Base-by-base conservation (phyloP, 192 early-diverging fungal genomes). In the Coemansia sp. region DNA sequence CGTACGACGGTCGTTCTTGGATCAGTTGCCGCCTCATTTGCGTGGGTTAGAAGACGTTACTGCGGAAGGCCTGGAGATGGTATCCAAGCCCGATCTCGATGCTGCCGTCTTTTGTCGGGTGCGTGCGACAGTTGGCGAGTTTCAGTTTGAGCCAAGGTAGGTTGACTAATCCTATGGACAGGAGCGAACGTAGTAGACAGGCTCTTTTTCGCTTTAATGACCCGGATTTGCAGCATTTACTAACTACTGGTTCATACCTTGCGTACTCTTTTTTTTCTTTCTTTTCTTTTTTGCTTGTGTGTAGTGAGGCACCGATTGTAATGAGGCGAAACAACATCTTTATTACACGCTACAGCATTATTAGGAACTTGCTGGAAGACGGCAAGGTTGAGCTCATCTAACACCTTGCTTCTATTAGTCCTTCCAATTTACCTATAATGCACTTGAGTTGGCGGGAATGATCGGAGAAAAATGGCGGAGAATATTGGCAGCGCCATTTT, bases 31-130 rank as follows among this genome's bases (percentile, higher is more conserved):
- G n/a, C 73, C 76, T 12, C 81, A 84, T 65, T 44, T 84, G 62
- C 73, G 77, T 0, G 49, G 67, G 0, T 57, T 83, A n/a, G 72
- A 78, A 39, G 75, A 83, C n/a, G 72, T 64, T 10, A 41, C 49
- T 27, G 66, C n/a, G 20, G 70, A 78, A 31, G 80, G 80, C 7
- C 27, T 83, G 50, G 72, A 73, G 1, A 84, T 84, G 81, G 76
- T 84, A 13, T 15, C 70, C 18, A 73, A 68, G 65, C 81, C 81
- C 0, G 73, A 84, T 43, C 18, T 79, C 24, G 77, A 84, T 41
- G n/a, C 64, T 29, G 81, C 81, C 1, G 81, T 84, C n/a, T 84
- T 84, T 52, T 84, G 81, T 50, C 65, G 77, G 16, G 81, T 84
- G 18, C 67, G 77, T 18, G 10, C 64, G 39, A 79, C 66, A 4